Percentiles rank a stretch among this genome's conserved stretches.
phyloP scores from a whole-genome alignment of 169 alveolate genomes.

The Eimeria zaria region DNA sequence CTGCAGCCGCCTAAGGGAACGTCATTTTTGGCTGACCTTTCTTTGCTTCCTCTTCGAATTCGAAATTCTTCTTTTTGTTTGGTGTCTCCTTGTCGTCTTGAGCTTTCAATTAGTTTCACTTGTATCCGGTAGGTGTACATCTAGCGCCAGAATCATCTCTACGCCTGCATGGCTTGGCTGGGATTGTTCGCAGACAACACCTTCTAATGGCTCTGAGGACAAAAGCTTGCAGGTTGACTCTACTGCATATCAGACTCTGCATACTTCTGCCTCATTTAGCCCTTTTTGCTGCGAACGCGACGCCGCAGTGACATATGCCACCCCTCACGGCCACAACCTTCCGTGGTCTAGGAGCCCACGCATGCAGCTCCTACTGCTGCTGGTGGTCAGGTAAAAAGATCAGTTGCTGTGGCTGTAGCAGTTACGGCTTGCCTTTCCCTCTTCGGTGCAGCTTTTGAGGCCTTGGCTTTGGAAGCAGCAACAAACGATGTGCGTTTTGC shows the following conservation, averaged over 20 bases:
- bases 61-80: neutral
- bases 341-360: neutral
- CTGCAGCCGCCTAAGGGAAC: neutral
- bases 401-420: neutral
- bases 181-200: neutral
- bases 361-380: neutral
- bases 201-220: neutral
- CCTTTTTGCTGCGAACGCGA: neutral
- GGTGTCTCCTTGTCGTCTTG: neutral
- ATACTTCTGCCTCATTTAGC: neutral
- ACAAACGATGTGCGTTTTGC: constrained; percentile 7
- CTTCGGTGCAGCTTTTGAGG: neutral
- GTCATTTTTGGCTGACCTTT: neutral
- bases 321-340: too few species aligned
- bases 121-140: neutral
- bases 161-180: neutral
- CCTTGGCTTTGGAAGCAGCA: neutral
- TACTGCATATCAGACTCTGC: neutral
- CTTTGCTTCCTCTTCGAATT: neutral
- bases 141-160: neutral
- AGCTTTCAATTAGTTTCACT: neutral
- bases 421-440: neutral
- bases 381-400: neutral
- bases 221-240: neutral
- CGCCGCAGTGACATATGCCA: neutral